Conservation (phyloP, 257 asterid genomes). For the Jacaranda mimosifolia region DNA sequence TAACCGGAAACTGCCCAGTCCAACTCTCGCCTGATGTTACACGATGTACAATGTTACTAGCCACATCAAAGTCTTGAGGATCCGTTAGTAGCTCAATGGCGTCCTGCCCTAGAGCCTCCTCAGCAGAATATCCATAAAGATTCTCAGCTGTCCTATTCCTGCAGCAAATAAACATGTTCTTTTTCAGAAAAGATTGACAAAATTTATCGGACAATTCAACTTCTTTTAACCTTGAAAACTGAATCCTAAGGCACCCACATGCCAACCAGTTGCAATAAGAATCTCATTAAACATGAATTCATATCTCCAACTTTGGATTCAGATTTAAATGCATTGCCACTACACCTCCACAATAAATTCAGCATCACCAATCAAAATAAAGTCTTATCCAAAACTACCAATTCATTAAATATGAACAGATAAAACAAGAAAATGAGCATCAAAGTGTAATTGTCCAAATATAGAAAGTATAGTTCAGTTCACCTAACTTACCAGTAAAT, state of each 20-base stretch:
- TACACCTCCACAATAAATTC: slow-evolving; percentile 10
- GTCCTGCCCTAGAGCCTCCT: slow-evolving; percentile 74
- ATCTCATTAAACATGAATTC: background rate
- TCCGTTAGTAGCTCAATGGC: slow-evolving; percentile 65
- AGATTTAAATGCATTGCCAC: background rate
- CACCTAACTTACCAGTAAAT: slow-evolving; percentile 79
- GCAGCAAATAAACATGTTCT: slow-evolving; percentile 29
- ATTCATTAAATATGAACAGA: background rate
- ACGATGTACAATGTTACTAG: slow-evolving; percentile 57
- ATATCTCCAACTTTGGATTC: background rate
- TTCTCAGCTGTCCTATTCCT: slow-evolving; percentile 89
- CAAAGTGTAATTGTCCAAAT: slow-evolving; percentile 20
- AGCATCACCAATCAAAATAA: slow-evolving; percentile 13
- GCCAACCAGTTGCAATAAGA: background rate
- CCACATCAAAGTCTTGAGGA: slow-evolving; percentile 51
- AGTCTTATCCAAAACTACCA: background rate
- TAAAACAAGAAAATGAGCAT: slow-evolving; percentile 10
- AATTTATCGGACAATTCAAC: background rate
- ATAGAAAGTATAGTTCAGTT: slow-evolving; percentile 28
- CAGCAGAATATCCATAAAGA: slow-evolving; percentile 72
- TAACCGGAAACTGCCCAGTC: slow-evolving; percentile 88
- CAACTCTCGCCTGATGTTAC: slow-evolving; percentile 76
- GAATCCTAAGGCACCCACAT: background rate
- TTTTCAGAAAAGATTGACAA: background rate
- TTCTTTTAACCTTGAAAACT: background rate